These are phyloP conservation scores for Sphaerostilbella broomeana DNA, from an alignment of 2,329 filamentous ascomycete genomes.

Conservation along the genomic window DNA sequence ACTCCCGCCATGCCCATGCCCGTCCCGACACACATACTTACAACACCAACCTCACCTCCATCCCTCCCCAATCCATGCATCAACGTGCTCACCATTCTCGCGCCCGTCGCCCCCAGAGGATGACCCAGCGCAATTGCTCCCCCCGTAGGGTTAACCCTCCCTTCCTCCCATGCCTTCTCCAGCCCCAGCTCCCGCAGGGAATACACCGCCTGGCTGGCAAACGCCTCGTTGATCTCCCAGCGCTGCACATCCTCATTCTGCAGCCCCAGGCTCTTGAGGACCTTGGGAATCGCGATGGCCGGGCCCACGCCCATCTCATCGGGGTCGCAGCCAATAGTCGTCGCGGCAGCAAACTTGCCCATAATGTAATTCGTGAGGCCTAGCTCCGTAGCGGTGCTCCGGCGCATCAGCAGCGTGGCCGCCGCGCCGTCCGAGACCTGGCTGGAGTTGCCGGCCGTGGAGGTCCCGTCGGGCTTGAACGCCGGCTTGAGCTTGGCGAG, in stretches of 20 bases:
- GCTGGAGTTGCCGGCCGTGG: constrained; percentile 78
- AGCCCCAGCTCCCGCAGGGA: constrained; percentile 66
- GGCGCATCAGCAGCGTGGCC: constrained; percentile 74
- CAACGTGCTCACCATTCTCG: constrained; percentile 69
- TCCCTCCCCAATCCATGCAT: constrained; percentile 59
- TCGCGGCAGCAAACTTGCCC: constrained; percentile 73
- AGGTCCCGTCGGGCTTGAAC: constrained; percentile 66
- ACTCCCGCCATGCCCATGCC: constrained; percentile 71
- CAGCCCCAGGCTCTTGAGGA: constrained; percentile 65
- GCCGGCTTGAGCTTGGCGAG: constrained; percentile 78
- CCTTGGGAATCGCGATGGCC: constrained; percentile 75
- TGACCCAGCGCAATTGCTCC: constrained; percentile 93
- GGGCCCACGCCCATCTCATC: constrained; percentile 95
- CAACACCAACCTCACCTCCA: constrained; percentile 71
- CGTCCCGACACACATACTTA: constrained; percentile 85
- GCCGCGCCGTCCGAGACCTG: constrained; percentile 88
- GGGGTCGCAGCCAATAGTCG: constrained; percentile 70
- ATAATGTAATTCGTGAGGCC: constrained; percentile 65
- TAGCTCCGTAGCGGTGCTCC: constrained; percentile 68
- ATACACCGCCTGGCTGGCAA: constrained; percentile 61
- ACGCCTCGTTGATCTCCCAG: constrained; percentile 92
- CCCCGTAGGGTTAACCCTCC: constrained; percentile 82
- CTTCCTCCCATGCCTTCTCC: constrained; percentile 53
- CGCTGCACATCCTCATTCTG: constrained; percentile 63
- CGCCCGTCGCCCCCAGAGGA: constrained; percentile 82